Conservation (phyloP, 1,284 basidiomycete genomes). For the Nidula niveotomentosa region DNA sequence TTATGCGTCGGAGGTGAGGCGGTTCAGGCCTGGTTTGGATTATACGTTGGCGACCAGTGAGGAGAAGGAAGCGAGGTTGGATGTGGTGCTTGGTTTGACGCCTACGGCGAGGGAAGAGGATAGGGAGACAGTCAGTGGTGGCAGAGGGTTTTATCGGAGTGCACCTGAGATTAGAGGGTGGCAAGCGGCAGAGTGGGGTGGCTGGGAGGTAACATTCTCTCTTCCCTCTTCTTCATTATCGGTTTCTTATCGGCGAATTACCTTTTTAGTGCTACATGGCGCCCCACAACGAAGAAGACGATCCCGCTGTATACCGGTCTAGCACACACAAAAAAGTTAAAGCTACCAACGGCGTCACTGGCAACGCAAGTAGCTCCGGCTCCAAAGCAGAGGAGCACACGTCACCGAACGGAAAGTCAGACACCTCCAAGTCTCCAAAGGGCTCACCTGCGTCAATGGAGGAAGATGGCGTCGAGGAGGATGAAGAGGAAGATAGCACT, state of each 20-base stretch:
- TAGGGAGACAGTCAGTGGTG: conserved; percentile 21
- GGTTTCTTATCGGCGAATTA: conserved; percentile 1
- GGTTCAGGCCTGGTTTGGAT: conserved; percentile 93
- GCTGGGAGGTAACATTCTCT: conserved; percentile 77
- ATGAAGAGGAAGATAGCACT: conserved; percentile 77
- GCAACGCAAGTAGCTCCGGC: not conserved
- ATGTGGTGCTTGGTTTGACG: conserved; percentile 90
- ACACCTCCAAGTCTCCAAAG: not conserved
- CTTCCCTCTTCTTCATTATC: conserved; percentile 7
- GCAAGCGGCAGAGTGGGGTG: conserved; percentile 84
- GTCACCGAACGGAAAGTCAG: conserved; percentile 4
- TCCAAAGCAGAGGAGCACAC: not conserved
- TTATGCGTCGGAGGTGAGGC: conserved; percentile 75
- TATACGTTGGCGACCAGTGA: conserved; percentile 95
- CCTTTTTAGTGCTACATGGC: conserved; percentile 84
- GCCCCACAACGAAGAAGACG: conserved; percentile 89
- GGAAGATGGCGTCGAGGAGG: conserved; percentile 29
- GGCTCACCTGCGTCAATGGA: conserved; percentile 7
- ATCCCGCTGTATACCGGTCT: conserved; percentile 91
- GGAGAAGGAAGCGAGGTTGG: conserved; percentile 79
- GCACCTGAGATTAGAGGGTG: conserved; percentile 51
- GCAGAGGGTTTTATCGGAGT: conserved; percentile 20
- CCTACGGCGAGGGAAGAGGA: conserved; percentile 54
- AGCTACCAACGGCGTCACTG: conserved; percentile 15
- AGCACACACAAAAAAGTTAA: conserved; percentile 48